Base-by-base conservation (phyloP, 768 basidiomycete genomes). In the Pulveroboletus ravenelii region DNA sequence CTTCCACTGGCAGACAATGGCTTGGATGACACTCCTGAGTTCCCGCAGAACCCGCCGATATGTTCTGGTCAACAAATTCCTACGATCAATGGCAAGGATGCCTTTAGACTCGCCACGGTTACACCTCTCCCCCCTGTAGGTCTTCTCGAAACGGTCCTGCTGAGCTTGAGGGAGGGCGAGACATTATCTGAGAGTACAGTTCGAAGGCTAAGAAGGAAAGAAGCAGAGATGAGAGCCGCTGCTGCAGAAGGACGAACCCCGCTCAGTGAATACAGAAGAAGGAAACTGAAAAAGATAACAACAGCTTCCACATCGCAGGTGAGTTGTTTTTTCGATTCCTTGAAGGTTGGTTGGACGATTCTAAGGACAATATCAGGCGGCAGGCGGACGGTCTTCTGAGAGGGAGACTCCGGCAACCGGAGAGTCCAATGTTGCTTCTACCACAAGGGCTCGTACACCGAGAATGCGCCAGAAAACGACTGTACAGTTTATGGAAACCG, bases 121-220 rank as follows among this genome's bases (percentile, higher is more conserved):
- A 65, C 54, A 14, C 58, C 63, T 10, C 63, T 64, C 23, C 63
- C 63, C 2, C 61, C 48, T 14, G 46, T 45, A 9, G 48, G 58
- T 20, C 18, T 45, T 31, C 61, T 65, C 39, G 61, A 64, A 38
- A 48, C 38, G 7, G 59, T 58, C 30, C 41, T 53, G 36, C 51
- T 64, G 13, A 55, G 50, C 46, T 53, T 66, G 48, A 61, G 56
- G 41, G 63, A 64, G 36, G 64, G 61, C 20, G 47, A 61, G 12
- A 25, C 7, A 3, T 40, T 64, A 27, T 65, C 64, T 1, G 61
- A 63, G 40, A 65, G 63, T 40, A 65, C 63, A 4, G 12, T 54
- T 6, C 58, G 63, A 41, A 51, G 63, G 41, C 34, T 64, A 2
- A 61, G 64, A 42, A 58, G 63, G 31, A 65, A 48, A 25, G 63